Percentiles rank a stretch among this genome's conserved stretches.
These are phyloP conservation scores for Amphirosellinia nigrospora DNA, from an alignment of 495 filamentous ascomycete species.

Conservation along the genomic window DNA sequence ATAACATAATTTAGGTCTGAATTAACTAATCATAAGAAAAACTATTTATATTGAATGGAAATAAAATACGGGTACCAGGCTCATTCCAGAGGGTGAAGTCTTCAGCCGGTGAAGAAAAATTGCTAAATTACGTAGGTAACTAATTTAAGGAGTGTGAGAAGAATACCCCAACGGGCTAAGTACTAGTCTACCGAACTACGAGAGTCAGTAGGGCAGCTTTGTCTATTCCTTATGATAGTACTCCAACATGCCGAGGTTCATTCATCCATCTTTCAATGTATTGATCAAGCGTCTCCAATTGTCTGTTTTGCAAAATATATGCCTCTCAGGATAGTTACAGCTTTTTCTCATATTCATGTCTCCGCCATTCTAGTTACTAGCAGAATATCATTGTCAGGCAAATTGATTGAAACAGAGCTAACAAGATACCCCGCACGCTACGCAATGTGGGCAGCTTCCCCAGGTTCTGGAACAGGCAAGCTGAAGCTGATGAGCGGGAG, in stretches of 20 bases:
- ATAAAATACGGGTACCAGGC: too few species aligned
- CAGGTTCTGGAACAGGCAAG: conserved; percentile 28
- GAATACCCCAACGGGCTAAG: background rate
- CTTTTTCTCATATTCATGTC: background rate
- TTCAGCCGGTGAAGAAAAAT: background rate
- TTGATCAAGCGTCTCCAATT: background rate
- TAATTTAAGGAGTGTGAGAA: background rate
- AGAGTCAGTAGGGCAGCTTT: background rate
- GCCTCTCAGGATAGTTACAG: background rate
- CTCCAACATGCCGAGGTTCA: background rate
- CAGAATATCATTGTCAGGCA: background rate
- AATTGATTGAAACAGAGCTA: conserved; percentile 11
- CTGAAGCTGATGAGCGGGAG: conserved; percentile 30
- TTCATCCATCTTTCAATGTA: background rate
- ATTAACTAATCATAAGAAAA: too few species aligned
- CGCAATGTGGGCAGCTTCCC: conserved; percentile 22
- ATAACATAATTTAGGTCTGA: too few species aligned
- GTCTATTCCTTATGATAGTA: background rate
- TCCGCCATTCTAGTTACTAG: background rate
- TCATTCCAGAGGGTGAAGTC: background rate
- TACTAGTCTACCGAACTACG: background rate
- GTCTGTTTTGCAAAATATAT: background rate
- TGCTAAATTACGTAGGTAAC: background rate
- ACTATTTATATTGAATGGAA: too few species aligned
- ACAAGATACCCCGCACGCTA: conserved; percentile 25